A percentile compares a stretch with the other conserved stretches of the same genome.
Conservation (phyloP, 2,329 filamentous ascomycete genomes). For the Xylariaceae sp. region DNA sequence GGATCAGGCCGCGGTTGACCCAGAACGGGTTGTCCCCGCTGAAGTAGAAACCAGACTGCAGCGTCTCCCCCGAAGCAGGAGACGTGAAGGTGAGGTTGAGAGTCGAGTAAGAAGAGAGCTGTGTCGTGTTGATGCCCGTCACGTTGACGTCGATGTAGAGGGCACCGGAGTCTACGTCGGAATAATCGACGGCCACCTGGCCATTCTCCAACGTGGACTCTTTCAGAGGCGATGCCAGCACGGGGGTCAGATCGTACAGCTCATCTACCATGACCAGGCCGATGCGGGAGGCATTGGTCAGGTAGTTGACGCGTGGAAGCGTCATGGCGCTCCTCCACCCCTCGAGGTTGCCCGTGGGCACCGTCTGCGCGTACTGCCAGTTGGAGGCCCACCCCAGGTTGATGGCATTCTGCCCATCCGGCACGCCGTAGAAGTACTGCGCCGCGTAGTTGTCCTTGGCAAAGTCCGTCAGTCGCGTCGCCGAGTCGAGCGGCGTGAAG, state of each 20-base stretch:
- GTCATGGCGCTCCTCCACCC: constrained; percentile 50
- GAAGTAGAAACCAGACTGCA: constrained; percentile 46
- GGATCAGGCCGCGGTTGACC: constrained; percentile 44
- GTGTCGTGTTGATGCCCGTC: constrained; percentile 21
- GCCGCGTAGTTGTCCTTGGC: constrained; percentile 52
- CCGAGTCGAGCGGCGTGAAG: constrained; percentile 42
- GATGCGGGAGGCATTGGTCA: constrained; percentile 45
- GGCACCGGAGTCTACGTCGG: constrained; percentile 42
- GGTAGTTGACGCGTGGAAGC: constrained; percentile 45
- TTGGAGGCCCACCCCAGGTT: constrained; percentile 55
- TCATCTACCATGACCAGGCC: constrained; percentile 48
- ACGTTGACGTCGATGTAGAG: constrained; percentile 53
- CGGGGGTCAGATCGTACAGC: constrained; percentile 43
- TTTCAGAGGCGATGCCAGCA: constrained; percentile 42
- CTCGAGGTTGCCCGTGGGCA: constrained; percentile 49
- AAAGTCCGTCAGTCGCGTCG: constrained; percentile 40
- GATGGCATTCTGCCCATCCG: constrained; percentile 35
- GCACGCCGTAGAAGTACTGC: constrained; percentile 49
- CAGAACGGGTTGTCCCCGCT: constrained; percentile 45
- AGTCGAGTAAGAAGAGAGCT: constrained; percentile 22
- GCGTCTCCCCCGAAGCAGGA: constrained; percentile 41
- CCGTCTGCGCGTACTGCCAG: constrained; percentile 52
- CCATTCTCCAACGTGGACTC: constrained; percentile 43
- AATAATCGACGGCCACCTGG: constrained; percentile 46
- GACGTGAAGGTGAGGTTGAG: constrained; percentile 51